These are phyloP conservation scores for Amesomyces nigricolor DNA, from an alignment of 2,329 filamentous ascomycete genomes.

Conservation along the genomic window DNA sequence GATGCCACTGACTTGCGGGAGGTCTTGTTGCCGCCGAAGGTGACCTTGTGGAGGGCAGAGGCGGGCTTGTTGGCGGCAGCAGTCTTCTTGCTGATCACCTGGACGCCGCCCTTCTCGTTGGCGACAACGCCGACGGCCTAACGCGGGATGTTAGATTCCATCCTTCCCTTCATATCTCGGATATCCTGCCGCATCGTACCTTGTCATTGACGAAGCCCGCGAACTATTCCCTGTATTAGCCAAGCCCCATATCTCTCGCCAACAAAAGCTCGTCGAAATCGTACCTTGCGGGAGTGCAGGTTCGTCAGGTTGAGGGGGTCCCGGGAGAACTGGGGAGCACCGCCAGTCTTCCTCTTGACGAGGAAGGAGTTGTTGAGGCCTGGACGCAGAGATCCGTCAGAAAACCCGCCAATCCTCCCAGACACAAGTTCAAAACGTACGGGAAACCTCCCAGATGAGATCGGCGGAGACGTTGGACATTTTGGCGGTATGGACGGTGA, in stretches of 20 bases:
- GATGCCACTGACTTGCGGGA: constrained; percentile 64
- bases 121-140: constrained; percentile 78
- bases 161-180: constrained; percentile 3
- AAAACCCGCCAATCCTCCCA: not conserved
- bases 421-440: constrained; percentile 53
- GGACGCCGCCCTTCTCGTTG: constrained; percentile 72
- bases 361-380: constrained; percentile 86
- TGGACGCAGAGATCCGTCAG: constrained; percentile 36
- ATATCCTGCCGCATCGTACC: constrained; percentile 47
- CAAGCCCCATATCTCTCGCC: constrained; percentile 1
- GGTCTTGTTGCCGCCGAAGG: constrained; percentile 66
- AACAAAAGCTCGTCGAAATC: not conserved
- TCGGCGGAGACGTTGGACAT: constrained; percentile 79
- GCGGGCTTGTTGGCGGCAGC: constrained; percentile 68
- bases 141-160: constrained; percentile 28
- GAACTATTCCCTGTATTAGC: constrained; percentile 54
- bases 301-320: constrained; percentile 93
- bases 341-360: constrained; percentile 71
- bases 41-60: constrained; percentile 56
- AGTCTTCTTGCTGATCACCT: constrained; percentile 79
- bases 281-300: constrained; percentile 85
- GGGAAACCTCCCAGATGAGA: constrained; percentile 90
- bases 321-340: constrained; percentile 84
- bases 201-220: constrained; percentile 91
- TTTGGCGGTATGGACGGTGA: constrained; percentile 38